A percentile compares a stretch with the other conserved stretches of the same genome.
Conservation (phyloP, 2,329 filamentous ascomycete genomes). For the Fusarium anguioides region DNA sequence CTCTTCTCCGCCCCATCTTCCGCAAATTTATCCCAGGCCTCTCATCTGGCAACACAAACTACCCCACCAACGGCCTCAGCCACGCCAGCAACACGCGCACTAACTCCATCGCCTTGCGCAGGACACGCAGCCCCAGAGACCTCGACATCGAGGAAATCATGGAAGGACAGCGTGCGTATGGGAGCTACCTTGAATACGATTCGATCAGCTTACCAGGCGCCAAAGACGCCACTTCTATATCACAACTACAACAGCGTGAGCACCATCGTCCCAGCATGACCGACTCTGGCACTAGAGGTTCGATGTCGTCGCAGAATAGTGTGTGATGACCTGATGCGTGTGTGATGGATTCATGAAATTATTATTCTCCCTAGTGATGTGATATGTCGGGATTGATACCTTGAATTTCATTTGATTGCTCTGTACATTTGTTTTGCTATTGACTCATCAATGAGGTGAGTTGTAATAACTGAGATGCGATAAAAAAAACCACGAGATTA, state of each 20-base stretch:
- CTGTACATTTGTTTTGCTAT: neutral
- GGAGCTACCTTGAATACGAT: constrained; percentile 22
- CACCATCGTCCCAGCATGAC: constrained; percentile 15
- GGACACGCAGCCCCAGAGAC: neutral
- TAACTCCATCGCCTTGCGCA: constrained; percentile 3
- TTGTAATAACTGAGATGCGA: constrained; percentile 4
- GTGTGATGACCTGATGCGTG: constrained; percentile 13
- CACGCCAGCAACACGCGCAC: constrained; percentile 12
- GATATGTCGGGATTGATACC: constrained; percentile 12
- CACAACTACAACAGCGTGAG: constrained; percentile 18
- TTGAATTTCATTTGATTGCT: constrained; percentile 11
- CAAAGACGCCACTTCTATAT: constrained; percentile 25
- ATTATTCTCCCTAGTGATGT: constrained; percentile 16
- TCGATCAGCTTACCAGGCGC: constrained; percentile 33
- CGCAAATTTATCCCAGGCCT: constrained; percentile 34
- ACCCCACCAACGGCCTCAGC: constrained; percentile 22
- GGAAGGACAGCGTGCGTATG: constrained; percentile 22
- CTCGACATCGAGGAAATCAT: constrained; percentile 13
- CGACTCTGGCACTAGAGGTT: constrained; percentile 19
- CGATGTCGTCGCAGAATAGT: constrained; percentile 23
- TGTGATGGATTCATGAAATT: neutral
- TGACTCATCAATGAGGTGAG: constrained; percentile 9
- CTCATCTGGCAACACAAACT: constrained; percentile 17
- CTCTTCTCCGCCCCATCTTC: constrained; percentile 31
- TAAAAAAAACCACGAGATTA: neutral